Evolutionary conservation across 75 land plant species (phyloP).

Genomic region (Pinus tabuliformis): DNA sequence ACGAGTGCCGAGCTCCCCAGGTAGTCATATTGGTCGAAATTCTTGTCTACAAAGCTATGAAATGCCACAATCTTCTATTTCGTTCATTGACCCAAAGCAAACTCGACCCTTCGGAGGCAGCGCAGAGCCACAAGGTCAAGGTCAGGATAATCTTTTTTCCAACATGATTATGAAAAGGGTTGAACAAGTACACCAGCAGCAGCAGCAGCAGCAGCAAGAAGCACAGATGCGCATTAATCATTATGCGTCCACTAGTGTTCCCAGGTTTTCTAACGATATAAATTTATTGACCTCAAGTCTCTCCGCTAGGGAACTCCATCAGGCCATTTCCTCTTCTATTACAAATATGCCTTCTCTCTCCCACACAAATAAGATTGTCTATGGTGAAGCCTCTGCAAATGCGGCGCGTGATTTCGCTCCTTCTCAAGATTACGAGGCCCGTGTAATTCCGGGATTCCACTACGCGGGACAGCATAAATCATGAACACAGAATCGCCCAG

Average conservation of each 20-base stretch:
- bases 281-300: slow-evolving; percentile 18
- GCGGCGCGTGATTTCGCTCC: neutral
- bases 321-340: slow-evolving; percentile 56
- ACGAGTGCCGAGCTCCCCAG: too few species aligned
- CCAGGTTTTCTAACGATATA: neutral
- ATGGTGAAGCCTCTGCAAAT: neutral
- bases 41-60: neutral
- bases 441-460: neutral
- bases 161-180: neutral
- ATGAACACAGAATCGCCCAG: neutral
- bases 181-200: slow-evolving; percentile 5
- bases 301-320: slow-evolving; percentile 79
- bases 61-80: neutral
- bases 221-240: slow-evolving; percentile 30
- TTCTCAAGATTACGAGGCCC: too few species aligned
- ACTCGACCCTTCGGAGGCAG: neutral
- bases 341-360: neutral
- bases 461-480: neutral
- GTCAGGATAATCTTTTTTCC: slow-evolving; percentile 26
- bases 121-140: neutral
- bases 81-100: neutral
- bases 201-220: neutral
- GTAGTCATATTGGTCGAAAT: neutral
- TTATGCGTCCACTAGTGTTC: slow-evolving; percentile 10
- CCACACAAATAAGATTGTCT: neutral